Percentiles rank a stretch among this genome's conserved stretches.
Evolutionary conservation across 2,329 filamentous ascomycete species (phyloP).

Genomic region (Lachnellula arida): DNA sequence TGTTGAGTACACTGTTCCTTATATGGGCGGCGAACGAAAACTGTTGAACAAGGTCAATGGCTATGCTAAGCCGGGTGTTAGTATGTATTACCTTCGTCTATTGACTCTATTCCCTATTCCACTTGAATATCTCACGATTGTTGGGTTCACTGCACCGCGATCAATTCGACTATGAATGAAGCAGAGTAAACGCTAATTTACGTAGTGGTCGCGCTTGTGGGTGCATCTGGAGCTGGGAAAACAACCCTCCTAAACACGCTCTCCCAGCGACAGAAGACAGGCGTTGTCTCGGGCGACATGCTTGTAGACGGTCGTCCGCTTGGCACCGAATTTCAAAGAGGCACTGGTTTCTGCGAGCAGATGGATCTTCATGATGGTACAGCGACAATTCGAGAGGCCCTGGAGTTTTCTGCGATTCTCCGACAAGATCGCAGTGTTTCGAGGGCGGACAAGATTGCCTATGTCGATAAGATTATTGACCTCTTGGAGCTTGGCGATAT

Average conservation of each 20-base stretch:
- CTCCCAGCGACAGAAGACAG: conserved; percentile 64
- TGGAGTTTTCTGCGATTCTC: conserved; percentile 64
- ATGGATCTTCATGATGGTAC: conserved; percentile 67
- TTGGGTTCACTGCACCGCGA: no score
- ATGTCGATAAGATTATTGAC: conserved; percentile 62
- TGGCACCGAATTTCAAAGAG: conserved; percentile 59
- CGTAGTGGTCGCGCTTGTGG: conserved; percentile 71
- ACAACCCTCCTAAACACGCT: conserved; percentile 75
- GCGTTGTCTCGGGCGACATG: conserved; percentile 60
- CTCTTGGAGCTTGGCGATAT: conserved; percentile 61
- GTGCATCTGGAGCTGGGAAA: conserved; percentile 77
- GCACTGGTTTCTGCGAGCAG: conserved; percentile 68
- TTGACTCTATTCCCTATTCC: background rate
- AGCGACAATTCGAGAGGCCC: conserved; percentile 61
- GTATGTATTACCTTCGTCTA: conserved; percentile 4
- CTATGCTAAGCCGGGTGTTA: conserved; percentile 70
- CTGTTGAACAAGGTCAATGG: conserved; percentile 67
- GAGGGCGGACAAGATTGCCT: conserved; percentile 57
- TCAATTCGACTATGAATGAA: no score
- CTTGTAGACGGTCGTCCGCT: conserved; percentile 63
- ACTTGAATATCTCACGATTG: background rate
- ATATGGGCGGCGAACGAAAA: conserved; percentile 54
- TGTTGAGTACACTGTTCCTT: conserved; percentile 68
- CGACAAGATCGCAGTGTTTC: conserved; percentile 53
- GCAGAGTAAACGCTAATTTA: background rate